Conservation (phyloP, 768 basidiomycete species). For the Russula emetica region DNA sequence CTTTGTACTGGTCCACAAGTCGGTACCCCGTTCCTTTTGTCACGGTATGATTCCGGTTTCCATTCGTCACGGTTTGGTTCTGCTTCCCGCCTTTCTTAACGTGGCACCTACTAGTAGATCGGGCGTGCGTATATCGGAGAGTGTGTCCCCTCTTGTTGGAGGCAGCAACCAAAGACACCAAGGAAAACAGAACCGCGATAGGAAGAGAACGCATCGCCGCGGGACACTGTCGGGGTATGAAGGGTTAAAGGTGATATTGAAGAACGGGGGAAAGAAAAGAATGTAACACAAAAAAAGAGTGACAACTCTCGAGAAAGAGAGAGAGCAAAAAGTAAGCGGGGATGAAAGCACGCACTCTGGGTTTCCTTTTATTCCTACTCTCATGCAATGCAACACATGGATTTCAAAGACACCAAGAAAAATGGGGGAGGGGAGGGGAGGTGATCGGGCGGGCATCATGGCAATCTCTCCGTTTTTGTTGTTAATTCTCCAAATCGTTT, state of each 20-base stretch:
- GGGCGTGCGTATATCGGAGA: not conserved
- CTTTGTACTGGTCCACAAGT: slow-evolving; percentile 2
- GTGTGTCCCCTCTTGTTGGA: not conserved
- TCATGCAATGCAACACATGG: not conserved
- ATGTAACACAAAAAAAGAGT: not conserved
- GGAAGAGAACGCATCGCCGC: not conserved
- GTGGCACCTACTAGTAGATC: not conserved
- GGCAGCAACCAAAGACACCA: slow-evolving; percentile 8
- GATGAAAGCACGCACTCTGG: not conserved
- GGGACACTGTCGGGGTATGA: not conserved
- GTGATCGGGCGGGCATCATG: not conserved
- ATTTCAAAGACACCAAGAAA: too few species aligned
- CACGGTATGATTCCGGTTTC: not conserved
- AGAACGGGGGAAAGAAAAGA: not conserved
- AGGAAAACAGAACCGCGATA: not conserved
- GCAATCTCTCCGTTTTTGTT: not conserved
- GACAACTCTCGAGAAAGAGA: not conserved
- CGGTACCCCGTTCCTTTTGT: not conserved
- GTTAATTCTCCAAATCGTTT: not conserved
- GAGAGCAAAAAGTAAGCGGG: not conserved
- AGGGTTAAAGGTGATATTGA: not conserved
- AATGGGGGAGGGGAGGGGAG: not conserved
- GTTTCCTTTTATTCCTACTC: not conserved
- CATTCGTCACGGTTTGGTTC: too few species aligned
- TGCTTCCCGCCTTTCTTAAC: not conserved